Conservation (phyloP, 1,139 yeast species). For the Taphrina confusa region DNA sequence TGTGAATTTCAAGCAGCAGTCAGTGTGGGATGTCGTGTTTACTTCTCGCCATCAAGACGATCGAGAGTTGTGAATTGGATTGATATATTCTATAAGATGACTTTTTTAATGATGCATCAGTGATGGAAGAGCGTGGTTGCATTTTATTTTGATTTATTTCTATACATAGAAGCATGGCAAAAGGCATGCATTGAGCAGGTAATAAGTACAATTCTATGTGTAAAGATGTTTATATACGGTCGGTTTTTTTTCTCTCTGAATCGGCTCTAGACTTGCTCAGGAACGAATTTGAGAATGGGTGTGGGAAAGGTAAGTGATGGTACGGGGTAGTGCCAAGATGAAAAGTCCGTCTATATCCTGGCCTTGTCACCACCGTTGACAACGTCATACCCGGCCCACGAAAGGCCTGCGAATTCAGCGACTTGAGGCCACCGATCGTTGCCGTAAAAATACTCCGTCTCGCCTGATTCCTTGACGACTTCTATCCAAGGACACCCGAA, state of each 20-base stretch:
- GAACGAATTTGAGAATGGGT: too few species aligned
- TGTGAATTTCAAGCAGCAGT: conserved; percentile 4
- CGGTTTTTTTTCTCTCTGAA: too few species aligned
- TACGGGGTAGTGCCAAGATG: too few species aligned
- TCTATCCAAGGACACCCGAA: conserved; percentile 14
- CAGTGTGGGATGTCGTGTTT: conserved; percentile 20
- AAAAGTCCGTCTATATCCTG: conserved; percentile 2
- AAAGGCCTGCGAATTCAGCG: conserved; percentile 6
- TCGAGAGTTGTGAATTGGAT: not conserved
- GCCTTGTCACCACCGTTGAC: conserved; percentile 7
- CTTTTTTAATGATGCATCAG: too few species aligned
- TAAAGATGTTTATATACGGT: too few species aligned
- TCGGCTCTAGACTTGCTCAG: too few species aligned
- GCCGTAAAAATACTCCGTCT: not conserved
- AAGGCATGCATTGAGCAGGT: not conserved
- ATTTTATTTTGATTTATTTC: too few species aligned
- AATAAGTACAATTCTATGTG: too few species aligned
- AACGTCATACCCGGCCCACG: conserved; percentile 18
- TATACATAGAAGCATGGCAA: not conserved
- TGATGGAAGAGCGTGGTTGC: too few species aligned
- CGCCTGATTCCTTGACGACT: conserved; percentile 18
- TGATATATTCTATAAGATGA: not conserved
- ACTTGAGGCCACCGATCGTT: conserved; percentile 15
- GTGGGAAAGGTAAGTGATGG: too few species aligned
- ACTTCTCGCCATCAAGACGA: conserved; percentile 1